Evolutionary conservation across 257 asterid genomes (phyloP), one percentile per base, ranked within the genome.

Genomic region (Solanum neorickii): DNA sequence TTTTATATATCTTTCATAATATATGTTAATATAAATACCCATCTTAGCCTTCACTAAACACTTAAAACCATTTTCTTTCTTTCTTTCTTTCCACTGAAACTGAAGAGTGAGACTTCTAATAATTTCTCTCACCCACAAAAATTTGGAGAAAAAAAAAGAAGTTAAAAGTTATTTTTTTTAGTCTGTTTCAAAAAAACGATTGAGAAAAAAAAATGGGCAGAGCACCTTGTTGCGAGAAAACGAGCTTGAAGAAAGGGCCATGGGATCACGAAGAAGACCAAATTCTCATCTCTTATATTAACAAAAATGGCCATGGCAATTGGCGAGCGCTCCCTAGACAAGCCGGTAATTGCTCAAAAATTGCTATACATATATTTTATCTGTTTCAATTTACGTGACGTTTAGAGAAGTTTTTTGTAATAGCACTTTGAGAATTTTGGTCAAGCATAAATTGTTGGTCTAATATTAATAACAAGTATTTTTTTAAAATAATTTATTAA

Each of bases 351-450:
- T 74, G 18, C 77, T 16, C 1, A 4, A 4, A 33, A 33, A 33
- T 2, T 70, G 1, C 5, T 3, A 70, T 70, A 3, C 4, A 4
- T 33, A 33, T 70, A 2, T 0, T 16, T 7, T 31, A 0, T 70
- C 0, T 70, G 1, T 70, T 70, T 74, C 14, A 77, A 9, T 77
- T 77, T 44, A 77, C 0, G 7, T 44, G 6, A 77, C 0, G 5
- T 1, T 77, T 37, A 5, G 3, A 18, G 23, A 27, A 12, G 9
- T 13, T 27, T 27, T 27, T 68, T 7, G 39, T 8, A 3, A 6
- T 33, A 68, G 5, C 0, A 6, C 3, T 27, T 69, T 29, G 0
- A 69, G 41, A 69, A 29, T 69, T 6, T 69, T 69, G 13, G 23
- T 27, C 41, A 69, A 29, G 10, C 76, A 66, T 31, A 13, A 25